A percentile compares a stretch with the other conserved stretches of the same genome.
Evolutionary conservation across 2,329 filamentous ascomycete genomes (phyloP).

Genomic region (Endothia cerciana): DNA sequence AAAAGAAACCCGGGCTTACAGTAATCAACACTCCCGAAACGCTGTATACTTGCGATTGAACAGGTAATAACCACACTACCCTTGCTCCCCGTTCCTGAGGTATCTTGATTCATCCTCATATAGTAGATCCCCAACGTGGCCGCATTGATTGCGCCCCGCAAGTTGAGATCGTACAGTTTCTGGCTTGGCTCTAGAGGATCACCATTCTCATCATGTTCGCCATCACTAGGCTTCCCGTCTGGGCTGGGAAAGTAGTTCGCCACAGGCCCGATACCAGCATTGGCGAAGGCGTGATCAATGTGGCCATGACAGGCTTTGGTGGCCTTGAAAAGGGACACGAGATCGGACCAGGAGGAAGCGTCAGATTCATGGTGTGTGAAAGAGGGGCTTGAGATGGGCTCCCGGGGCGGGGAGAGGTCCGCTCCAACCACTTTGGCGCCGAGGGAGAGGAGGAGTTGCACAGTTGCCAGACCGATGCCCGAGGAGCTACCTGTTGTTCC

Average conservation of each 20-base stretch:
- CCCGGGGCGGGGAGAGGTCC: background rate
- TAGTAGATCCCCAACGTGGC: constrained; percentile 47
- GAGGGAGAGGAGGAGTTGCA: constrained; percentile 10
- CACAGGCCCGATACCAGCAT: background rate
- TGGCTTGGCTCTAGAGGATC: background rate
- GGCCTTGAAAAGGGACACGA: background rate
- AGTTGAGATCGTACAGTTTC: constrained; percentile 36
- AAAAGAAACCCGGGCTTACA: background rate
- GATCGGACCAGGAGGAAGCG: background rate
- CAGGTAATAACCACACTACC: constrained; percentile 36
- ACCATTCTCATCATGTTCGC: background rate
- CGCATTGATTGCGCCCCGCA: constrained; percentile 43
- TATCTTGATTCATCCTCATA: constrained; percentile 38
- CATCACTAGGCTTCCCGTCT: background rate
- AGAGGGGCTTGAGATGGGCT: background rate
- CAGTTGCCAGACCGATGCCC: constrained; percentile 12
- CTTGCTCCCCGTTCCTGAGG: constrained; percentile 36
- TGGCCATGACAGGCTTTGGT: background rate
- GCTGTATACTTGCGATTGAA: constrained; percentile 31
- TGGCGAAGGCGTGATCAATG: constrained; percentile 12
- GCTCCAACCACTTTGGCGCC: constrained; percentile 5
- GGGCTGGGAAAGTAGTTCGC: background rate
- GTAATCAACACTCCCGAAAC: constrained; percentile 39
- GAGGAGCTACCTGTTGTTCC: constrained; percentile 5
- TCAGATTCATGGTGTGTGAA: background rate